Conservation (phyloP, 73 alveolate species). For the Paramecium tetraurelia region DNA sequence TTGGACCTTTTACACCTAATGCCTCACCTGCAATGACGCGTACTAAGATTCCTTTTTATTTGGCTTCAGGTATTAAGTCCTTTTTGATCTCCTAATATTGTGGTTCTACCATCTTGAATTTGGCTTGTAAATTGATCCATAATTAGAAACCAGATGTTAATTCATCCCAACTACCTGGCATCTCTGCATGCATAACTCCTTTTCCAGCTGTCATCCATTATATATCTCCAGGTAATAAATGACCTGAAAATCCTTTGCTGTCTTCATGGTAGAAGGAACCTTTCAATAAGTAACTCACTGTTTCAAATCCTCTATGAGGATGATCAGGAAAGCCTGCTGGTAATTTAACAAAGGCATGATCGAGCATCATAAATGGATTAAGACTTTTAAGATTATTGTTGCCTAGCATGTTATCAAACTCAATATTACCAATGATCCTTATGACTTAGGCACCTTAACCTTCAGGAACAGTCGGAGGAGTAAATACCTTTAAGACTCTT, state of each 20-base stretch:
- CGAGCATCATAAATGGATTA: slow-evolving; percentile 86
- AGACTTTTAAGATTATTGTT: slow-evolving; percentile 55
- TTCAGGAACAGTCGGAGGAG: slow-evolving; percentile 72
- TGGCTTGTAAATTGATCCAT: slow-evolving; percentile 79
- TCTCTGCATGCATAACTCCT: slow-evolving; percentile 94
- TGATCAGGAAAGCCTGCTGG: slow-evolving; percentile 98
- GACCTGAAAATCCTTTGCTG: slow-evolving; percentile 76
- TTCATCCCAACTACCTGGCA: slow-evolving; percentile 79
- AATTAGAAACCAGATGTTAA: slow-evolving; percentile 79
- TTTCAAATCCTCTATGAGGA: slow-evolving; percentile 97
- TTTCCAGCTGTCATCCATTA: slow-evolving; percentile 98
- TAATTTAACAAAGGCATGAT: slow-evolving; percentile 73
- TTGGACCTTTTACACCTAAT: slow-evolving; percentile 85
- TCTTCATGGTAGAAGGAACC: slow-evolving; percentile 80
- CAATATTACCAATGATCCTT: slow-evolving; percentile 72
- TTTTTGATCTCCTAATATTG: slow-evolving; percentile 72
- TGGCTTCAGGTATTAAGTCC: slow-evolving; percentile 64
- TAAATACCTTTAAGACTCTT: neutral
- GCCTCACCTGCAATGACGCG: slow-evolving; percentile 89
- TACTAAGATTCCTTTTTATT: slow-evolving; percentile 65
- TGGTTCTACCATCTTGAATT: slow-evolving; percentile 78
- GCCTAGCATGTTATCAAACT: neutral
- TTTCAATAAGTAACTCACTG: slow-evolving; percentile 88
- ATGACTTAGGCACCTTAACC: slow-evolving; percentile 88
- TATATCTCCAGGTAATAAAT: slow-evolving; percentile 78